These are phyloP conservation scores for Blastobotrys terrestris DNA, from an alignment of 805 yeast species.

Conservation along the genomic window DNA sequence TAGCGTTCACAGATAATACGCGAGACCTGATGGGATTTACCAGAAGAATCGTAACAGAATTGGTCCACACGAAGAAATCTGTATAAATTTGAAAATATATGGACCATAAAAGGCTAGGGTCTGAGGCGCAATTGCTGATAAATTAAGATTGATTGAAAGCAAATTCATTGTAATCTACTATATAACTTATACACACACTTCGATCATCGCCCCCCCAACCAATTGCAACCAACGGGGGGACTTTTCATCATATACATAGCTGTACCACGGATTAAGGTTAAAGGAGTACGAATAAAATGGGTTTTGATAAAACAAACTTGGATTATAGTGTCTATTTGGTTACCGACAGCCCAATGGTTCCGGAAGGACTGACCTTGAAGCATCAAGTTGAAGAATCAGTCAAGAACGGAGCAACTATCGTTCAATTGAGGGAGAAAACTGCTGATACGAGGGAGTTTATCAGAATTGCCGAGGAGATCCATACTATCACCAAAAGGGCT, in stretches of 20 bases:
- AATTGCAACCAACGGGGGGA: background rate
- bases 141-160: too few species aligned
- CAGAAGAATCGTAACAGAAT: too few species aligned
- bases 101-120: background rate
- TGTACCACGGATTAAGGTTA: background rate
- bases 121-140: too few species aligned
- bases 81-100: background rate
- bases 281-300: background rate
- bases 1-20: too few species aligned
- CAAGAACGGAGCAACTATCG: constrained; percentile 67
- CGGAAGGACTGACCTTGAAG: constrained; percentile 47
- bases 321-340: constrained; percentile 70
- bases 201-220: too few species aligned
- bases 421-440: constrained; percentile 78
- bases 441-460: constrained; percentile 64
- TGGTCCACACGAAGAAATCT: background rate
- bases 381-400: constrained; percentile 58
- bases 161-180: too few species aligned
- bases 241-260: background rate
- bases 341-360: constrained; percentile 72
- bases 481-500: constrained; percentile 50
- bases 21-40: too few species aligned
- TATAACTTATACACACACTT: too few species aligned
- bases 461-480: constrained; percentile 52
- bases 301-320: constrained; percentile 14